Conservation (phyloP, 1,284 basidiomycete genomes). For the Cystobasidiaceae sp. region DNA sequence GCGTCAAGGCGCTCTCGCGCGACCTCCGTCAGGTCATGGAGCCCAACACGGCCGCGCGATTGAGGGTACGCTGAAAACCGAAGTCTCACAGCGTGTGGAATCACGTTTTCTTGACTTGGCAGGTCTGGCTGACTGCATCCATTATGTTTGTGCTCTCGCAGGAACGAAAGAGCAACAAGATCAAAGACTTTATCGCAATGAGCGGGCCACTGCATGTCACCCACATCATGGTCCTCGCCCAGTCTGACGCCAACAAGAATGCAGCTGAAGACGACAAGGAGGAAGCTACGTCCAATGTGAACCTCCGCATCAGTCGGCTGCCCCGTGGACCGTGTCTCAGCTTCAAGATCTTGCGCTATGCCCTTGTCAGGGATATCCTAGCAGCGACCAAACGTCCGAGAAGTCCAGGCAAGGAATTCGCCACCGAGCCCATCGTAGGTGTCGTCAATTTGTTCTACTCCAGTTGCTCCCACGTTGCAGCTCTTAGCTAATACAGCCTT, state of each 20-base stretch:
- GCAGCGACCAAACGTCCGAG: slow-evolving; percentile 62
- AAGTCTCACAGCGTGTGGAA: too few relatives aligned
- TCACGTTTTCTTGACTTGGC: too few relatives aligned
- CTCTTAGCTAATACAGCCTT: not conserved
- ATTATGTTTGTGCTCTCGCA: too few relatives aligned
- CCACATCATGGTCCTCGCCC: slow-evolving; percentile 77
- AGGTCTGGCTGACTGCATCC: too few relatives aligned
- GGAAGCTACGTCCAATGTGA: slow-evolving; percentile 45
- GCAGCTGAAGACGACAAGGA: slow-evolving; percentile 37
- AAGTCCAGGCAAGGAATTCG: slow-evolving; percentile 76
- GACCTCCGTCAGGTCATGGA: slow-evolving; percentile 96
- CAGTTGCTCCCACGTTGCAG: too few relatives aligned
- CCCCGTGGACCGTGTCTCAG: slow-evolving; percentile 89
- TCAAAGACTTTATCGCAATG: slow-evolving; percentile 91
- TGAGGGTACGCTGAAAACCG: slow-evolving; percentile 58
- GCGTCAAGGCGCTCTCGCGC: slow-evolving; percentile 79
- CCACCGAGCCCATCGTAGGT: slow-evolving; percentile 76
- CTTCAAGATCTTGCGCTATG: slow-evolving; percentile 88
- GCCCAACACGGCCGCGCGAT: slow-evolving; percentile 88
- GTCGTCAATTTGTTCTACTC: slow-evolving; percentile 18
- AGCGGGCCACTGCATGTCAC: slow-evolving; percentile 87
- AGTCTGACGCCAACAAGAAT: slow-evolving; percentile 42
- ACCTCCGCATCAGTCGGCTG: slow-evolving; percentile 78
- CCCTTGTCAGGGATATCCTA: slow-evolving; percentile 75
- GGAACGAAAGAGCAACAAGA: slow-evolving; percentile 86